Evolutionary conservation across 371 early-diverging fungal species (phyloP).

Genomic region (Actinomortierella ambigua): DNA sequence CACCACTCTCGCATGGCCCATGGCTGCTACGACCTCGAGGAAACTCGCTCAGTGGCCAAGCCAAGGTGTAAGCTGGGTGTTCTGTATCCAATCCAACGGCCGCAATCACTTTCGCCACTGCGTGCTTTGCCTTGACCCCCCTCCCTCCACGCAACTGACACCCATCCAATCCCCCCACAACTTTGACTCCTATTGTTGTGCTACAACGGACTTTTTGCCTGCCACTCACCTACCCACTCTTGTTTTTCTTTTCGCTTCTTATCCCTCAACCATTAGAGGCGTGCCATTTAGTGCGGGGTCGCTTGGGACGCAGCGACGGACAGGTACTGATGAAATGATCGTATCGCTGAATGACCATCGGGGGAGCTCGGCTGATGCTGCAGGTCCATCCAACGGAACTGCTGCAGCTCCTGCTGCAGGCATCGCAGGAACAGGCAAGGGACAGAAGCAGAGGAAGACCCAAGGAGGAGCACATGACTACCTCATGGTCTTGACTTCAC

Average conservation of each 20-base stretch:
- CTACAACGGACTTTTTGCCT: no score
- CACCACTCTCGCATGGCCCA: constrained; percentile 7
- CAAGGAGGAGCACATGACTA: constrained; percentile 5
- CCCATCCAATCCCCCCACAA: no score
- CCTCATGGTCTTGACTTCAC: constrained; percentile 41
- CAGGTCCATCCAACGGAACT: constrained; percentile 14
- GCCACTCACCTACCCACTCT: background rate
- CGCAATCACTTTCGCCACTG: no score
- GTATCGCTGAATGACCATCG: constrained; percentile 26
- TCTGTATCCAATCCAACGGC: no score
- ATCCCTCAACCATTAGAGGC: constrained; percentile 4
- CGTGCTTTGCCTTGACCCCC: no score
- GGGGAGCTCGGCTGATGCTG: constrained; percentile 5
- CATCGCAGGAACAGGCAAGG: constrained; percentile 21
- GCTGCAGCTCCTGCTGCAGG: constrained; percentile 26
- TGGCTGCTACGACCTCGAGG: constrained; percentile 26
- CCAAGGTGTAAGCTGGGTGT: constrained; percentile 31
- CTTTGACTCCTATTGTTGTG: no score
- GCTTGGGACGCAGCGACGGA: constrained; percentile 24
- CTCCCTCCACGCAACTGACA: no score
- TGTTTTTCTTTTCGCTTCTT: background rate
- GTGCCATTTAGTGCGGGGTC: constrained; percentile 34
- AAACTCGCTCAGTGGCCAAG: constrained; percentile 34
- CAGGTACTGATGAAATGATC: constrained; percentile 25
- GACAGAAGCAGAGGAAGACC: no score